Percentiles rank a stretch among this genome's conserved stretches.
These are phyloP conservation scores for Inga leiocalycina DNA, from an alignment of 306 rosid species.

Conservation along the genomic window DNA sequence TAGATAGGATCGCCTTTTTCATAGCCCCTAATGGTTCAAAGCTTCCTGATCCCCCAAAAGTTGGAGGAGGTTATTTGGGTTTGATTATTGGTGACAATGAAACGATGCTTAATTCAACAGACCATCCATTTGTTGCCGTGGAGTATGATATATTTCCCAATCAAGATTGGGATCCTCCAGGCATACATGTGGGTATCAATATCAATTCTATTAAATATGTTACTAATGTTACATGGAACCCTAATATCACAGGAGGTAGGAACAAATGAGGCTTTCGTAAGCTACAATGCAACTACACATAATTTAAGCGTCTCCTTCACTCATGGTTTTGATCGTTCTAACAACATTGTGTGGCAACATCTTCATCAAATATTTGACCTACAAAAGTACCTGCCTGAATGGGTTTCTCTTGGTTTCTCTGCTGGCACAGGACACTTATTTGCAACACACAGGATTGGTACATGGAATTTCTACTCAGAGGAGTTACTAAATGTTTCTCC, in stretches of 20 bases:
- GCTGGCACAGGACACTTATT: neutral
- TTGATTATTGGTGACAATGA: neutral
- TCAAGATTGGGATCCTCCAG: slow-evolving; percentile 32
- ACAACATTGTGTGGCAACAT: no score
- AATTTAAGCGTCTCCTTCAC: no score
- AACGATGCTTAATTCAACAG: neutral
- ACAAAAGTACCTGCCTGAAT: neutral
- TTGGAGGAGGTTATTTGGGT: neutral
- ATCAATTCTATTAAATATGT: neutral
- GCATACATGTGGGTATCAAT: neutral
- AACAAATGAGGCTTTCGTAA: neutral
- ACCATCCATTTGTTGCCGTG: slow-evolving; percentile 25
- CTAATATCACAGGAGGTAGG: neutral
- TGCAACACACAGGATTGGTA: neutral
- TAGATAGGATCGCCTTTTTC: slow-evolving; percentile 36
- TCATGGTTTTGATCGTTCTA: no score
- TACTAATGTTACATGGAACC: neutral
- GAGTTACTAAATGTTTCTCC: no score
- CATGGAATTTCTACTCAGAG: no score
- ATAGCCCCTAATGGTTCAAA: neutral
- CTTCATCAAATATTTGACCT: neutral
- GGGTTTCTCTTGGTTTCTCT: neutral
- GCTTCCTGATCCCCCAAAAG: no score
- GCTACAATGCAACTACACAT: neutral
- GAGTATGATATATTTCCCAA: slow-evolving; percentile 41